These are phyloP conservation scores for Metarhizium rileyi DNA, from an alignment of 2,329 filamentous ascomycete genomes.

Conservation along the genomic window DNA sequence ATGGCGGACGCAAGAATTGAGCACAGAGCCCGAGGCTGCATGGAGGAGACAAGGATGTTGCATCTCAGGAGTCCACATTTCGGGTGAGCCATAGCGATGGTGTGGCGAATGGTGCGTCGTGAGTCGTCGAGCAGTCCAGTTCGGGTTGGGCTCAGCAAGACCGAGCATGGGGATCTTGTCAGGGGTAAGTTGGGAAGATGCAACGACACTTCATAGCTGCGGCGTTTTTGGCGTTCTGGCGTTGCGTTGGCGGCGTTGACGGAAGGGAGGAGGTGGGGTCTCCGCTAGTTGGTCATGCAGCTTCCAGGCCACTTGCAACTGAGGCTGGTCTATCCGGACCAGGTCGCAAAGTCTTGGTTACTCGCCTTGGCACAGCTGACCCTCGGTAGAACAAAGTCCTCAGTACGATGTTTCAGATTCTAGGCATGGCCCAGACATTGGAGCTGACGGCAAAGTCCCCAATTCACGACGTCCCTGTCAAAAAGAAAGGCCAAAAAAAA, in stretches of 20 bases:
- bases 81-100: background rate
- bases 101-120: background rate
- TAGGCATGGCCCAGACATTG: background rate
- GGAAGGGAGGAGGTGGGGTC: too few species aligned
- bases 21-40: constrained; percentile 1
- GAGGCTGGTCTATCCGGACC: too few species aligned
- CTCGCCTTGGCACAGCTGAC: background rate
- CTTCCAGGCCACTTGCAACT: too few species aligned
- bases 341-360: background rate
- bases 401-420: constrained; percentile 5
- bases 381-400: background rate
- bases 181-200: constrained; percentile 2
- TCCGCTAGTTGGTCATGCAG: too few species aligned
- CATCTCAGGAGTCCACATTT: background rate
- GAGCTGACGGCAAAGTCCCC: background rate
- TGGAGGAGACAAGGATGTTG: background rate
- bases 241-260: too few species aligned
- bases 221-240: background rate
- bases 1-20: constrained; percentile 3
- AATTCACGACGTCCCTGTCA: background rate
- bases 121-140: background rate
- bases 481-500: background rate
- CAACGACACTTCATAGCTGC: background rate
- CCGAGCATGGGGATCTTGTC: constrained; percentile 1
- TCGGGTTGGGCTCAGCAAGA: background rate